phyloP scores from a whole-genome alignment of 2,329 filamentous ascomycete genomes.

The Colletotrichum salicis region DNA sequence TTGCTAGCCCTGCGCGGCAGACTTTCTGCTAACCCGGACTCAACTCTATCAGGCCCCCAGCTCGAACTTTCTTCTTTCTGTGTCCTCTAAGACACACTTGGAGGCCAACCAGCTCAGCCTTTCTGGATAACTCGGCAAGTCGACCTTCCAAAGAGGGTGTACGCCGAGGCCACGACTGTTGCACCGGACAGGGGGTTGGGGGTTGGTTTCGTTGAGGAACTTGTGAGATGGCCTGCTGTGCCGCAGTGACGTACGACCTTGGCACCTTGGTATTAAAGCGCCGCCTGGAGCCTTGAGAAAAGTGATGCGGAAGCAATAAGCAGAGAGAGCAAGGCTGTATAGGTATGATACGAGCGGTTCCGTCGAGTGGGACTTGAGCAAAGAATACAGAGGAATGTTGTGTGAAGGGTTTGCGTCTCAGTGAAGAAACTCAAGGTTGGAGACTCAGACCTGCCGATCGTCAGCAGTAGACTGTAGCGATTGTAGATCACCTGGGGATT shows the following conservation, averaged over 20 bases:
- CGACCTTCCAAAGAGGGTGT: neutral
- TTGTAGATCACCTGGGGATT: neutral
- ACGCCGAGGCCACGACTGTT: neutral
- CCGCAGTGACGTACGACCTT: constrained; percentile 30
- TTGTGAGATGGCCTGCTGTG: constrained; percentile 2
- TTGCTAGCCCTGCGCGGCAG: neutral
- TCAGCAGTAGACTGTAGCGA: neutral
- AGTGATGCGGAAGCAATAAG: neutral
- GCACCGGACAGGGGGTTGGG: neutral
- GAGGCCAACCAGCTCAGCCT: neutral
- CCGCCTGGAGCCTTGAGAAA: constrained; percentile 15
- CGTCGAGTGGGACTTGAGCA: neutral
- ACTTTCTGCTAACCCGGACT: neutral
- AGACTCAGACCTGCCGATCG: constrained; percentile 5
- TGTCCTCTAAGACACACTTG: neutral
- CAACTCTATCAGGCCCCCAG: neutral
- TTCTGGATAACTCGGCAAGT: neutral
- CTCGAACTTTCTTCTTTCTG: neutral
- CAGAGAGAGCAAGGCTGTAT: neutral
- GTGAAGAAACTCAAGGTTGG: neutral
- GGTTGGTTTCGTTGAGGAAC: constrained; percentile 2
- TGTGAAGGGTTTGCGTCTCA: neutral
- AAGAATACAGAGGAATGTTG: too few relatives aligned
- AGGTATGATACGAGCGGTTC: neutral
- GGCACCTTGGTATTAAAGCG: constrained; percentile 1